Evolutionary conservation across 352 stramenopile genomes (phyloP), one percentile per base, ranked within the genome.

Genomic region (Hyaloperonospora arabidopsidis): DNA sequence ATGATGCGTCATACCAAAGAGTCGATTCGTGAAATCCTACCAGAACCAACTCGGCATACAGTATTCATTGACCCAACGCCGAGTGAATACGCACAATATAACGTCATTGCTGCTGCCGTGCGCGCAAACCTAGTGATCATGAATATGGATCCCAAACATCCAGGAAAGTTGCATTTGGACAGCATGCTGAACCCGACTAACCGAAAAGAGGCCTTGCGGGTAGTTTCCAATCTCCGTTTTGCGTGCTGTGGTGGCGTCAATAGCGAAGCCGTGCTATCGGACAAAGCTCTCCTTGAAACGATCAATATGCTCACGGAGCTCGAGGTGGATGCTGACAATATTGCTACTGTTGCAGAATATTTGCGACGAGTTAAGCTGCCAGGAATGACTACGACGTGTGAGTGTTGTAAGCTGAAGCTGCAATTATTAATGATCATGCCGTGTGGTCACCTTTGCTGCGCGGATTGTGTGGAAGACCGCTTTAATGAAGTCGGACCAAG

Each of bases 1-100:
- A 98, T 98, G 95, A 79, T 98, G 38, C 76, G 95, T 1, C 95
- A 98, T 56, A 97, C 91, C 2, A 98, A 98, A 57, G 58, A 76
- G 5, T 95, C 95, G 14, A 84, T 98, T 21, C 58, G 52, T 7
- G 61, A 68, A 8, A 74, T 86, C 14, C 63, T 88, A 3, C 74
- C 76, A 0, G 50, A 79, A 40, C 75, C 76, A 8, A 72, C 78
- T 18, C 74, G 68, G 46, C 62, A 49, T 19, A 70, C 54, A 1
- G 75, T 87, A 23, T 62, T 79, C 7, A 70, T 93, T 52, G 67
- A 87, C 65, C 76, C 82, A 4, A 86, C 74, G 7, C 77, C 78
- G 22, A 72, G 43, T 2, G 79, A 93, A 60, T 86, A 85, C 23
- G 68, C 76, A 12, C 57, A 74, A 43, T 93, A 93, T 58, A 93